phyloP scores from a whole-genome alignment of 768 basidiomycete genomes.

The Suillus bovinus region DNA sequence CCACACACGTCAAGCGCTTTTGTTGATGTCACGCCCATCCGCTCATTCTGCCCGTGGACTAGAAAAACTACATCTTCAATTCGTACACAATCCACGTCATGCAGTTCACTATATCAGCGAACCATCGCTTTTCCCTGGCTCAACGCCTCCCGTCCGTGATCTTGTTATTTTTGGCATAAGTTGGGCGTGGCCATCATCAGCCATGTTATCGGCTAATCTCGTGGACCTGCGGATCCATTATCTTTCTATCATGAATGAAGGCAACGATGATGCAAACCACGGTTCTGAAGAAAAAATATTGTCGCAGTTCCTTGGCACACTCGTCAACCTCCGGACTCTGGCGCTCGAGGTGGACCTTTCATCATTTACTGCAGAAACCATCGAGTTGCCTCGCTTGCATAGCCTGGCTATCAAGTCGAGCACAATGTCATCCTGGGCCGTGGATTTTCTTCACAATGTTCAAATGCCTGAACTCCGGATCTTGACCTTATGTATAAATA shows the following conservation, averaged over 20 bases:
- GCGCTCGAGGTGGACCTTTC: background rate
- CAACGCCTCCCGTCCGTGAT: background rate
- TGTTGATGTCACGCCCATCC: background rate
- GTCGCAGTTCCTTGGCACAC: background rate
- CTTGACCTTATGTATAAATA: background rate
- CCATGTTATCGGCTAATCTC: conserved; percentile 11
- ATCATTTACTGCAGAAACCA: background rate
- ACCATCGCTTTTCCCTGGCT: background rate
- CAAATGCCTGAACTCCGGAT: background rate
- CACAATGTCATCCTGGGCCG: background rate
- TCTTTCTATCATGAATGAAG: conserved; percentile 4
- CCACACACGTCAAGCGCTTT: background rate
- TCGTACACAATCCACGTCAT: background rate
- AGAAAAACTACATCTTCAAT: background rate
- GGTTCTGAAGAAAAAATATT: background rate
- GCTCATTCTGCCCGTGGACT: background rate
- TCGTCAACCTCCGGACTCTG: background rate
- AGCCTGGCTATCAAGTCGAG: background rate
- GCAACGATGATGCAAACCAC: background rate
- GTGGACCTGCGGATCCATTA: conserved; percentile 7
- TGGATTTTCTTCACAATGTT: background rate
- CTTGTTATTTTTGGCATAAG: background rate
- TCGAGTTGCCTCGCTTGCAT: background rate
- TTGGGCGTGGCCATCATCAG: background rate
- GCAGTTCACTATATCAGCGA: background rate